These are phyloP conservation scores for Fabrea salina DNA, from an alignment of 169 alveolate species.

Conservation along the genomic window DNA sequence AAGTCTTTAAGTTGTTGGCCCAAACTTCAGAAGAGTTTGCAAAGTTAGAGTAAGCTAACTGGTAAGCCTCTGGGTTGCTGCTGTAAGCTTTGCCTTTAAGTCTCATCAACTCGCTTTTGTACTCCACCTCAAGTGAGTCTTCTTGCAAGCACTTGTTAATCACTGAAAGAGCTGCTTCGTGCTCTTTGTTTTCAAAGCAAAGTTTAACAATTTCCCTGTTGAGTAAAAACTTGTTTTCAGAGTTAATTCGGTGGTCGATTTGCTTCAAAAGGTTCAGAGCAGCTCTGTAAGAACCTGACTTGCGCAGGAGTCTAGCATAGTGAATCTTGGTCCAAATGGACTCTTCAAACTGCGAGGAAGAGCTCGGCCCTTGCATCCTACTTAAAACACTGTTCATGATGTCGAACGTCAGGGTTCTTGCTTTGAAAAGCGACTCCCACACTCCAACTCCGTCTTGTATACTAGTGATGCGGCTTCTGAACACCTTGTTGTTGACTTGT, in stretches of 20 bases:
- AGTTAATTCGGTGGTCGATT: not conserved
- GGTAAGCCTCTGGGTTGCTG: no score
- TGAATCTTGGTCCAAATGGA: not conserved
- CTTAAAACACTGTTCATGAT: not conserved
- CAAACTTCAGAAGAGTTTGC: not conserved
- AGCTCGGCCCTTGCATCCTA: no score
- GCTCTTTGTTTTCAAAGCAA: not conserved
- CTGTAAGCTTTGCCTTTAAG: not conserved
- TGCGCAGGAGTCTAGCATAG: slow-evolving; percentile 1
- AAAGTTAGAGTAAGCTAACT: no score
- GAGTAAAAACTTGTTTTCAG: not conserved
- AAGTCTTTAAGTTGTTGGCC: not conserved
- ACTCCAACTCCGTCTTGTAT: not conserved
- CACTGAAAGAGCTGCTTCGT: not conserved
- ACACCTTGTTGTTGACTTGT: not conserved
- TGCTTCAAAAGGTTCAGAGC: not conserved
- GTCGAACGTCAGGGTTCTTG: not conserved
- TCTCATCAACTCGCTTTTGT: not conserved
- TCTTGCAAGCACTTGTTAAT: not conserved
- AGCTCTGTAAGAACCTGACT: not conserved
- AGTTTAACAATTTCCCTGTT: slow-evolving; percentile 7
- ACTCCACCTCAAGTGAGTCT: not conserved
- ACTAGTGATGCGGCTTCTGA: not conserved
- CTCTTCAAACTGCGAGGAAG: no score
- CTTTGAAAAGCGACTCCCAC: not conserved